Percentiles rank a stretch among this genome's conserved stretches.
Evolutionary conservation across 2,329 filamentous ascomycete genomes (phyloP).

Genomic region (Hypoxylon sp.): DNA sequence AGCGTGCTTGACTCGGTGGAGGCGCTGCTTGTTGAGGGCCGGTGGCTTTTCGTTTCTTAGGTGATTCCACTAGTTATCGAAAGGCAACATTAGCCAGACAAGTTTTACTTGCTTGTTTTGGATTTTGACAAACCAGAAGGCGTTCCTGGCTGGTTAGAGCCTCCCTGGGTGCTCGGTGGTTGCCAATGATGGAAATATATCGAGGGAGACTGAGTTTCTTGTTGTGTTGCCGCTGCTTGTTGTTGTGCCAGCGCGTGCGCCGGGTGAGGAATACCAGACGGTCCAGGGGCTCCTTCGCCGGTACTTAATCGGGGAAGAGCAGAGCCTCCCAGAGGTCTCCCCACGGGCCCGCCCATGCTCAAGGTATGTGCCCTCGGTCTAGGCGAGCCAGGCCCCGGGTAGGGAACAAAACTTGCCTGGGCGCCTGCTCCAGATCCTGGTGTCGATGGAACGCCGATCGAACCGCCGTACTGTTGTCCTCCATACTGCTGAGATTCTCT

Average conservation of each 20-base stretch:
- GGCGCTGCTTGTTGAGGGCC: constrained; percentile 66
- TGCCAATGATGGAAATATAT: constrained; percentile 97
- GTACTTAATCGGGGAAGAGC: constrained; percentile 63
- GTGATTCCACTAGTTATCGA: constrained; percentile 79
- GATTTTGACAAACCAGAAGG: constrained; percentile 79
- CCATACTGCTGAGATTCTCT: constrained; percentile 65
- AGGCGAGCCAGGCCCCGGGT: constrained; percentile 64
- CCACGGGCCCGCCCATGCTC: constrained; percentile 56
- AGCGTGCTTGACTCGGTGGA: constrained; percentile 63
- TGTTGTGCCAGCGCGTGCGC: constrained; percentile 65
- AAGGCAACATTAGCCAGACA: constrained; percentile 59
- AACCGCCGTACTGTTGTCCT: constrained; percentile 57
- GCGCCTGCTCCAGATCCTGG: constrained; percentile 60
- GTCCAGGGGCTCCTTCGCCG: constrained; percentile 58
- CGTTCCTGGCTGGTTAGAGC: constrained; percentile 77
- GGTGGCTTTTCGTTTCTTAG: constrained; percentile 86
- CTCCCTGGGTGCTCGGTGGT: constrained; percentile 77
- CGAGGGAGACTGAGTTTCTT: constrained; percentile 77
- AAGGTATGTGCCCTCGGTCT: constrained; percentile 67
- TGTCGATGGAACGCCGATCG: constrained; percentile 60
- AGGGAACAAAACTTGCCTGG: constrained; percentile 60
- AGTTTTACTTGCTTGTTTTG: constrained; percentile 62
- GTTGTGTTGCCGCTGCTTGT: constrained; percentile 68
- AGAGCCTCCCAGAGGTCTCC: constrained; percentile 57
- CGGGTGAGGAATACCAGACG: constrained; percentile 59